Base-by-base conservation (phyloP, 164 flowering plant genomes). In the Berberis vulgaris region DNA sequence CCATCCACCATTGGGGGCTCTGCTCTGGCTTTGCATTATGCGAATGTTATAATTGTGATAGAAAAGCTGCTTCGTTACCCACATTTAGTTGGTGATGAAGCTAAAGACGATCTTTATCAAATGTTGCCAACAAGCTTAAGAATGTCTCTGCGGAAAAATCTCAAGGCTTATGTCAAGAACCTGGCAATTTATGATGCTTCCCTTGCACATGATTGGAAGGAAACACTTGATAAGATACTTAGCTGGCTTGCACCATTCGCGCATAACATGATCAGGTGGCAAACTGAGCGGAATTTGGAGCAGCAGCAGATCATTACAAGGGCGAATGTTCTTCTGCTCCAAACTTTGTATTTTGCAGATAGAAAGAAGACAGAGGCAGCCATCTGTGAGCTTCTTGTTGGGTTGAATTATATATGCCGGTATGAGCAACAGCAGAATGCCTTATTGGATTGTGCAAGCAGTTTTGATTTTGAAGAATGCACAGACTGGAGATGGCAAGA, bases 251-350 rank as follows among this genome's bases (percentile, higher is more conserved):
- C 87, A 2, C 99, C 98, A 1, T 69, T 95, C 42, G 99, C 98
- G 0, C 96, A 88, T 72, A 88, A 88, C 79, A 95, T 83, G 98
- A 91, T 95, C 72, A 73, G 88, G 71, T 95, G 99, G 99, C 99
- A 95, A 64, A 89, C 92, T 2, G 99, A 95, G 71, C 85, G 97
- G 4, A 95, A 88, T 75, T 81, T 89, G 60, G 98, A 89, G 81
- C 97, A 91, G 60, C 91, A 86, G 38, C 96, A 89, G 10, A 86
- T 88, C 54, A 84, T 86, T 38, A 59, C 73, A 1, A 69, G 89
- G 54, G 83, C 96, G 2, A 95, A 88, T 69, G 96, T 91, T 63
- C 94, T 95, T 65, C 75, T 95, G 67, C 83, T 95, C 4, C 99
- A 95, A 72, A 91, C 99, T 12, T 60, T 95, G 67, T 84, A 86